Base-by-base conservation (phyloP, 2,329 filamentous ascomycete genomes). In the Penicillium sp. region DNA sequence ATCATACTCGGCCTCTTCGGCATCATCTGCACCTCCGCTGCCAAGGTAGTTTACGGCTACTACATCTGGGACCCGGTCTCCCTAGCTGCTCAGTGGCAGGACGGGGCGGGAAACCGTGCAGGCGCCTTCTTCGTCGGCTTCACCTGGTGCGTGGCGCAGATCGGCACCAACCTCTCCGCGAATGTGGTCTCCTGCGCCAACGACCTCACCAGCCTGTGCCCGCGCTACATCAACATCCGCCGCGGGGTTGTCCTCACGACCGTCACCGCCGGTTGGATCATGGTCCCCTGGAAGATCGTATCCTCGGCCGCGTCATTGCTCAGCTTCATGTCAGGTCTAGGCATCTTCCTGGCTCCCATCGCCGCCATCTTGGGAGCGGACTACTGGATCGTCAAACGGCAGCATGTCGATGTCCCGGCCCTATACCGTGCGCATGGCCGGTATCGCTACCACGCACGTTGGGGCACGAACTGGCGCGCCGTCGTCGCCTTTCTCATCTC, bases 141-240 rank as follows among this genome's bases (percentile, higher is more conserved):
- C 1, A 83, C 84, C 2, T 90, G 89, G 60, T 79, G 87, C 0
- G 80, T 92, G 5, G 89, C 89, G 5, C 88, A 92, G 69, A 79
- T 92, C 1, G 89, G 88, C 8, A 92, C 89, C 36, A 92, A 92
- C 63, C 90, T 92, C 57, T 87, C 89, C 0, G 89, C 89, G 46
- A 94, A 92, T 74, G 88, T 84, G 0, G 85, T 92, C 47, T 90
- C 87, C 1, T 88, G 88, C 6, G 87, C 87, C 11, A 90, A 88
- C 0, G 88, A 92, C 59, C 81, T 92, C 80, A 88, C 88, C 0
- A 88, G 88, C 0, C 77, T 94, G 9, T 74, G 90, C 1, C 89
- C 89, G 0, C 84, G 88, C 20, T 92, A 81, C 69, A 77, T 92
- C 66, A 90, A 86, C 63, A 95, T 95, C 62, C 85, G 90, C 45